Evolutionary conservation across 306 rosid species (phyloP), one percentile per base, ranked within the genome.

Genomic region (Prosopis cineraria): DNA sequence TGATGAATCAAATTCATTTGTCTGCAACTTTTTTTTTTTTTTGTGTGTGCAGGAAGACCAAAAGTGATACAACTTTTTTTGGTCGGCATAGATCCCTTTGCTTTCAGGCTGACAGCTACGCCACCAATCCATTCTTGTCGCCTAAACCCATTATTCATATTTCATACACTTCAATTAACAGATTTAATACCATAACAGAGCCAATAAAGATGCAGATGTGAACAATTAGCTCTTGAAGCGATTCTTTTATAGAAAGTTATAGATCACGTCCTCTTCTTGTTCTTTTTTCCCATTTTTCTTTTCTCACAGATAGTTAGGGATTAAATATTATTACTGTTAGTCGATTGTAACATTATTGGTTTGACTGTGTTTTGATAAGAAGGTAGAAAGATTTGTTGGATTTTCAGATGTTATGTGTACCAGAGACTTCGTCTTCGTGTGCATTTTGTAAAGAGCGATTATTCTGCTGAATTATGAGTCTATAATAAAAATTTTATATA

Each of bases 11-110:
- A 45, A 34, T 68, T 58, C 20, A 53, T 33, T 20, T 14, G 39
- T 10, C 36, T 56, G 65, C 40, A 65, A n/a, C n/a, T 73, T 1
- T 63, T 33, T 37, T 59, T n/a, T n/a, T 19, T 45, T 4, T 47
- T 53, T 55, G n/a, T n/a, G n/a, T 10, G 10, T 60, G 74, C 78
- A 81, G 84, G 73, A 22, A 73, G 72, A 79, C 60, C 60, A 31
- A 73, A 80, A 74, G 65, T 13, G 37, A 47, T 43, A 70, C 27
- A 29, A 24, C 58, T 69, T 70, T 75, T 36, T 14, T 59, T 39
- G 6, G 30, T 37, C n/a, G 72, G 76, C 29, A 65, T 65, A 74
- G 48, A 74, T 56, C 40, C 40, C 43, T 43, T 63, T 72, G 29
- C 36, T 74, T 74, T 7, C 5, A 39, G 22, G 70, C 31, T 68